Conservation (phyloP, 345 rosid species). For the Gossypium anomalum region DNA sequence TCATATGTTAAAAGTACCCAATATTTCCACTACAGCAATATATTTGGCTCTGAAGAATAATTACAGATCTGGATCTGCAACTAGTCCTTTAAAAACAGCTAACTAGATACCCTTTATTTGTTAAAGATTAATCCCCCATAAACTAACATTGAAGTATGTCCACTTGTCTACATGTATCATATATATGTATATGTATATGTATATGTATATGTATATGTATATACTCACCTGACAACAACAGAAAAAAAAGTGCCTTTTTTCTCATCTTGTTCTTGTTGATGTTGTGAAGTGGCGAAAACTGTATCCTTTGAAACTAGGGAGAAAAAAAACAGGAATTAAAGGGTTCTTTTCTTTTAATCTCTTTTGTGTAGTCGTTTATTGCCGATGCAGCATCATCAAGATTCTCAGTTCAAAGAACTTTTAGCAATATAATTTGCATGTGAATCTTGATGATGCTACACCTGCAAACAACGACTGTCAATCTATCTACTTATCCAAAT, state of each 20-base stretch:
- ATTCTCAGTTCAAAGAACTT: constrained; percentile 65
- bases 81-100: constrained; percentile 9
- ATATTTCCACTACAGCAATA: neutral
- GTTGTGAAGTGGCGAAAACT: neutral
- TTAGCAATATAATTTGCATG: constrained; percentile 35
- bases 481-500: constrained; percentile 10
- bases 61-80: constrained; percentile 33
- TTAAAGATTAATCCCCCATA: neutral
- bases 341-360: too few species aligned
- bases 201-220: neutral
- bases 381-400: constrained; percentile 99
- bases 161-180: neutral
- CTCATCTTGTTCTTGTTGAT: constrained; percentile 5
- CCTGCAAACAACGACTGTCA: constrained; percentile 68
- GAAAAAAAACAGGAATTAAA: too few species aligned
- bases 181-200: neutral
- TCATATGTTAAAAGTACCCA: neutral
- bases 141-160: neutral
- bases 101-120: neutral
- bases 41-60: constrained; percentile 23
- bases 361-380: constrained; percentile 45
- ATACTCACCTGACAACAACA: constrained; percentile 32
- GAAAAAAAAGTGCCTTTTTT: neutral
- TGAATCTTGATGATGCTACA: constrained; percentile 98
- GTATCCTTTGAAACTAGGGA: too few species aligned